These are phyloP conservation scores for Ceratobasidium sp. DNA, from an alignment of 1,284 basidiomycete species.

Conservation along the genomic window DNA sequence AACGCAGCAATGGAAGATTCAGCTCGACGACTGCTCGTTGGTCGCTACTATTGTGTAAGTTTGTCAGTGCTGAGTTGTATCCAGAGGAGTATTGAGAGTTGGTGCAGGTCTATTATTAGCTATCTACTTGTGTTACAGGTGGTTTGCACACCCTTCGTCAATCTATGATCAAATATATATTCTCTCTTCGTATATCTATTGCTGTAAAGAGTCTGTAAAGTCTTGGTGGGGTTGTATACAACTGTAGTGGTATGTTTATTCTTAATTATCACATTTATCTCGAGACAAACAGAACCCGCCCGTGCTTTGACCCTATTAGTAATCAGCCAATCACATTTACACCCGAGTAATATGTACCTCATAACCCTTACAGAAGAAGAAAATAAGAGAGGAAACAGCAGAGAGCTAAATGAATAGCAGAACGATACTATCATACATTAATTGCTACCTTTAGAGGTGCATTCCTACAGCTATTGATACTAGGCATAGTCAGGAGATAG, in stretches of 20 bases:
- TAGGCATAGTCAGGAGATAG: background rate
- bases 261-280: background rate
- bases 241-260: conserved; percentile 2
- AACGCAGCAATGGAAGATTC: conserved; percentile 2
- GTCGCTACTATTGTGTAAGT: background rate
- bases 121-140: background rate
- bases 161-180: too few species aligned
- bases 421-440: conserved; percentile 26
- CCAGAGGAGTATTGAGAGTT: background rate
- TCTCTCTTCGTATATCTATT: too few species aligned
- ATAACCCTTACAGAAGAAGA: too few species aligned
- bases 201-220: too few species aligned
- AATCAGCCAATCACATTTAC: conserved; percentile 5
- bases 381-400: conserved; percentile 1
- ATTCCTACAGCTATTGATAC: conserved; percentile 18
- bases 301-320: background rate
- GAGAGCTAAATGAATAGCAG: background rate
- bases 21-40: background rate
- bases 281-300: conserved; percentile 20
- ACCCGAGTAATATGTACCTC: background rate
- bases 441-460: background rate
- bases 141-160: background rate
- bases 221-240: background rate
- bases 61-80: background rate
- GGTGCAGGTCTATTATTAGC: background rate